Base-by-base conservation (phyloP, 2,329 filamentous ascomycete species). In the Pyrenophora tritici-repentis region DNA sequence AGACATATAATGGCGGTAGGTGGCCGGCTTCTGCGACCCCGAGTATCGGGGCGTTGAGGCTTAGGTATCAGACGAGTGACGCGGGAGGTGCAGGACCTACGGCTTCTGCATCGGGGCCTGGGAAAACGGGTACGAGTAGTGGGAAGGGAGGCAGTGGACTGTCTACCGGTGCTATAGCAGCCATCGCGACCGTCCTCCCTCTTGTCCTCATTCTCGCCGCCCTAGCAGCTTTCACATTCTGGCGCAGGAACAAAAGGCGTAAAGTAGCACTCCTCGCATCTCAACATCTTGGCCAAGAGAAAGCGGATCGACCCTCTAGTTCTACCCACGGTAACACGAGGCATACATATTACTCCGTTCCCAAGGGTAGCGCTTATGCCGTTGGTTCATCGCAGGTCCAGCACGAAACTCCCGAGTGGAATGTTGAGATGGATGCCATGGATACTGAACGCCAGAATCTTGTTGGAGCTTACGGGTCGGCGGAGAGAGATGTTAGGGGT, bases 111-210 rank as follows among this genome's bases (percentile, higher is more conserved):
- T 20, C 18, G 1, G 18, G 18, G 13, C 9, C 26, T 31, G 18
- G n/a, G 6, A 29, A 12, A 7, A 42, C 38, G 9, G 22, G 26
- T 9, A 8, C n/a, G 26, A 22, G 5, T 24, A 68, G 14, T 34
- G 47, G 36, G 10, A 39, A 14, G 34, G 34, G n/a, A 14, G 17
- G 22, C 8, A 22, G 34, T 22, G 81, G 82, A 3, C 75, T 91
- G 3, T 77, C 73, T 52, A 81, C 81, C 44, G 79, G 81, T 31
- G 87, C 86, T 32, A 91, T 84, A 58, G 95, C 95, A 56, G 92
- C 92, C 1, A 85, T 97, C 35, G 92, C 91, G 1, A 92, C 96
- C 0, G 89, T 96, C 6, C 88, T 97, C 1, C 92, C 93, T 3
- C 91, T 97, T 33, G 89, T 85, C 1, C 89, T 88, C 1, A 89